Evolutionary conservation across 345 rosid genomes (phyloP).

Genomic region (Rhodomyrtus tomentosa): DNA sequence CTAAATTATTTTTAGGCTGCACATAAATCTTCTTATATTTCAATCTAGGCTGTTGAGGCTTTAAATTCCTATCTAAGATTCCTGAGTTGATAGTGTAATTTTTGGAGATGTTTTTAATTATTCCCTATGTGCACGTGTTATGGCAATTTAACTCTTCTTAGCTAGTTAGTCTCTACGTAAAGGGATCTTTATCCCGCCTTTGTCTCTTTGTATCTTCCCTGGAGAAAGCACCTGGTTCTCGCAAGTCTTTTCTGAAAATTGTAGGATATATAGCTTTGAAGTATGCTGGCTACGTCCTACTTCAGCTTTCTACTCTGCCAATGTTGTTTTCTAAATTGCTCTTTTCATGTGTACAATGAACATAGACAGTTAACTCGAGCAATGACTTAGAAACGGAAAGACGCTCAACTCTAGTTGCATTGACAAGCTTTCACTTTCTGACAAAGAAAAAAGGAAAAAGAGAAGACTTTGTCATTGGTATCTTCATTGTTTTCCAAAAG

Average conservation of each 20-base stretch:
- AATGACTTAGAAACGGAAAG: background rate
- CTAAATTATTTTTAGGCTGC: background rate
- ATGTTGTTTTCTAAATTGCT: background rate
- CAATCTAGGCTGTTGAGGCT: background rate
- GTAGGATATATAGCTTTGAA: background rate
- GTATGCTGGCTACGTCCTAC: background rate
- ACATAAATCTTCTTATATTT: background rate
- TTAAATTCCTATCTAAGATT: background rate
- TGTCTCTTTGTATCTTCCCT: background rate
- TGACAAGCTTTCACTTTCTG: background rate
- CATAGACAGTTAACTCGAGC: background rate
- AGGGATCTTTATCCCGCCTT: background rate
- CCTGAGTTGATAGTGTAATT: background rate
- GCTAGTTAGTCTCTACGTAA: background rate
- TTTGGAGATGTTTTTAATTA: background rate
- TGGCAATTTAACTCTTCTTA: background rate
- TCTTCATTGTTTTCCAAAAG: background rate
- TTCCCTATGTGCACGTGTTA: background rate
- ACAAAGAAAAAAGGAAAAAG: background rate
- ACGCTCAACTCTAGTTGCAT: background rate
- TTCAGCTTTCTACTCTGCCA: background rate
- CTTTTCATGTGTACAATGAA: background rate
- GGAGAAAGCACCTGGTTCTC: background rate
- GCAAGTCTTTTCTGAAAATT: background rate
- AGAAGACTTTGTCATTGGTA: background rate